Base-by-base conservation (phyloP, 2,329 filamentous ascomycete genomes). In the Cladosporium sp. region DNA sequence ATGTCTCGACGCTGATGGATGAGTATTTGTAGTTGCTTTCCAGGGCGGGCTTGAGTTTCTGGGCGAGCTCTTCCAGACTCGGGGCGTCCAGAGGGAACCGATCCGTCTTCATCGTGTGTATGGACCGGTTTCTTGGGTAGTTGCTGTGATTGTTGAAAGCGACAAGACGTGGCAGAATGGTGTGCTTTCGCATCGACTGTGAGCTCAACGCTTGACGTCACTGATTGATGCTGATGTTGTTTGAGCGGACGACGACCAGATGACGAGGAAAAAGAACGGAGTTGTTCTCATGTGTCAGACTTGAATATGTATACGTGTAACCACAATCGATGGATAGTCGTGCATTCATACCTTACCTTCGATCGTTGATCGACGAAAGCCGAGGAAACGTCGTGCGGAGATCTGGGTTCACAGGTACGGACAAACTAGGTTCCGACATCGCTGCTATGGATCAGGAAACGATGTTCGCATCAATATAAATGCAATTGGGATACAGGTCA, bases 11-110 rank as follows among this genome's bases (percentile, higher is more conserved):
- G 34, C 46, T 69, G 63, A 70, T 61, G 7, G 68, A 67, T 3
- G 71, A 66, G 25, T 64, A 57, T 18, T 64, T 58, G 67, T 73
- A 75, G 65, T 74, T 74, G 13, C 63, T 51, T 63, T 69, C 48
- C 3, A 75, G 65, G 2, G 72, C 69, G 32, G 70, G 70, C 46
- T 36, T 63, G 11, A 74, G 62, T 6, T 68, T 66, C 13, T 57
- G 36, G 23, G 64, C 69, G 28, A 75, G 65, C 46, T 74, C 70
- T 14, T 71, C 66, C 32, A 75, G 65, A 18, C 69, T 58, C 2
- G 73, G 73, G 21, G 71, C 70, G 1, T 66, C 67, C 14, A 75
- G 67, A 16, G 63, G 66, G 32, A 23, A 59, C 25, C 7, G 28
- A 5, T 32, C 32, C 18, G 56, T 54, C n/a, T 63, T 53, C 60